Evolutionary conservation across 129 eudicot genomes (phyloP).

Genomic region (Flaveria linearis): DNA sequence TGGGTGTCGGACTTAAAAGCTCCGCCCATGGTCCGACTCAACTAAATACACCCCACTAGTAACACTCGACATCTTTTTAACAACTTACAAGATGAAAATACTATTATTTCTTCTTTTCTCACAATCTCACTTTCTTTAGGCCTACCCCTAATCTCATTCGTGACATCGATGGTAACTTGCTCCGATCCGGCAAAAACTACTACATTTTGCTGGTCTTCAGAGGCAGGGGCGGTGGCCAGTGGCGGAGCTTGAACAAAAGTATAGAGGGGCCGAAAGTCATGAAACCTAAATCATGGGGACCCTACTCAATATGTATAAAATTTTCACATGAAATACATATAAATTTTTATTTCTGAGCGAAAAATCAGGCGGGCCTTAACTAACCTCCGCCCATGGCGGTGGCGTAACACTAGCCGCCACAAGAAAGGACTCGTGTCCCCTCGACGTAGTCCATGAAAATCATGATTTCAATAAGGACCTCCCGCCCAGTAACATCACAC

Average conservation of each 20-base stretch:
- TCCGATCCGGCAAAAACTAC: background rate
- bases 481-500: background rate
- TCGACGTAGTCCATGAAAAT: background rate
- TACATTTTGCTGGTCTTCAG: background rate
- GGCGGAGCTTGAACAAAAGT: no score
- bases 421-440: background rate
- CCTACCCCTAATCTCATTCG: background rate
- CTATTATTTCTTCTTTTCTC: constrained; percentile 9
- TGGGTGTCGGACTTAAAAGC: no score
- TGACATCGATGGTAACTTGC: background rate
- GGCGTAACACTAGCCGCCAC: background rate
- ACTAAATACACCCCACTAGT: no score
- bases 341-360: no score
- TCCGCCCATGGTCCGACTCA: no score
- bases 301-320: no score
- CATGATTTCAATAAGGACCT: background rate
- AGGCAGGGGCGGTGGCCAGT: no score
- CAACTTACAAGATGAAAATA: background rate
- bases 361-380: no score
- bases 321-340: no score
- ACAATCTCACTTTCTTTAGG: background rate
- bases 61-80: background rate
- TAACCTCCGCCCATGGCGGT: background rate
- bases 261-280: no score
- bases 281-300: no score